Base-by-base conservation (phyloP, 306 rosid species). In the Ziziphus jujuba region DNA sequence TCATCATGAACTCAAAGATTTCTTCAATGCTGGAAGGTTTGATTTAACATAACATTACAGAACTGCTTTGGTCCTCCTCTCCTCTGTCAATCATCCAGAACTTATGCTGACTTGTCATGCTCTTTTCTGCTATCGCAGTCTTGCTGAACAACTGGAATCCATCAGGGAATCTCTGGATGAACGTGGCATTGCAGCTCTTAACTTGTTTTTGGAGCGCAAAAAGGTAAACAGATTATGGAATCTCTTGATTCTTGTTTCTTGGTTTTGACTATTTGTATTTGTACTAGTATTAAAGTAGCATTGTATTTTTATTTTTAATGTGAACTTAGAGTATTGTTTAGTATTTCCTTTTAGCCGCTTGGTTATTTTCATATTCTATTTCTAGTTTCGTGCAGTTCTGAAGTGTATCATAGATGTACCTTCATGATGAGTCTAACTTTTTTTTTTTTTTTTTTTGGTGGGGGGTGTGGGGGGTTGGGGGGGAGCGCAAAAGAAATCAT, bases 11-110 rank as follows among this genome's bases (percentile, higher is more conserved):
- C 96, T 93, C 58, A 93, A 93, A 82, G 99, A 93, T 80, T 93
- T 93, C 84, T 93, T 93, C 80, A 93, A 93, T 77, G 99, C 99
- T 82, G 97, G 96, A 84, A 90, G 99, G 99, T 93, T 67, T 74
- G 87, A 72, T 74, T 50, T 45, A 50, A 80, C 49, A 61, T 50
- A 44, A 15, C 47, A 56, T 65, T 51, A 33, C 34, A 52, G 33
- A 69, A 19, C 21, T 50, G 11, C 28, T 71, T 35, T 22, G 22
- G 1, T 19, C 17, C 48, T 10, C 4, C 33, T 1, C 33, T 28
- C 15, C 33, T 28, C 15, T 19, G 38, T 71, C 38, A 50, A 71
- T 71, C 45, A 52, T 51, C 24, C 19, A 11, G 38, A 38, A 61
- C 19, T 40, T 52, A 21, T 3, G 22, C 5, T 28, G n/a, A n/a